A percentile compares a stretch with the other conserved stretches of the same genome.
These are phyloP conservation scores for Solanum pinnatisectum DNA, from an alignment of 257 asterid genomes.

Conservation along the genomic window DNA sequence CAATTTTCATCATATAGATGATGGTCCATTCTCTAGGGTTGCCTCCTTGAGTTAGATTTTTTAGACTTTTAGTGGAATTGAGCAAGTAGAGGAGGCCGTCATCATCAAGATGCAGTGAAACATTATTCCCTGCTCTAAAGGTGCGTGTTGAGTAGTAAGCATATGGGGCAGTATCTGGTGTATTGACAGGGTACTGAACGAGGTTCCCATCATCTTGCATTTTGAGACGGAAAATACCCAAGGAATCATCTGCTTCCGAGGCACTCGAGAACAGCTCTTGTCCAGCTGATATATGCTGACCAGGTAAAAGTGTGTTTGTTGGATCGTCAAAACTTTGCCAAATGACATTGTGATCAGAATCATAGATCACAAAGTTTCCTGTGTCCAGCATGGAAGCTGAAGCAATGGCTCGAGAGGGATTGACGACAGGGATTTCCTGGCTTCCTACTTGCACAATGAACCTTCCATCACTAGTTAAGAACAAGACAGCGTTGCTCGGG, in stretches of 20 bases:
- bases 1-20: conserved; percentile 24
- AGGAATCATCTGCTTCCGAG: conserved; percentile 14
- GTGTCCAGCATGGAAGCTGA: conserved; percentile 36
- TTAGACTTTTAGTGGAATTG: conserved; percentile 3
- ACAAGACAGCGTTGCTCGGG: conserved; percentile 4
- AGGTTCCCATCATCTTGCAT: conserved; percentile 51
- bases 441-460: conserved; percentile 15
- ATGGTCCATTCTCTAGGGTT: not conserved
- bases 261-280: conserved; percentile 25
- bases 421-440: not conserved
- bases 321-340: conserved; percentile 59
- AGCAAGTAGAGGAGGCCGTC: conserved; percentile 36
- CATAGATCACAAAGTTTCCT: conserved; percentile 48
- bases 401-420: not conserved
- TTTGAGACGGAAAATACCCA: conserved; percentile 21
- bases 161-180: not conserved
- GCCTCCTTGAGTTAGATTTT: conserved; percentile 18
- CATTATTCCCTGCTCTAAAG: not conserved
- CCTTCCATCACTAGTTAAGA: conserved; percentile 20
- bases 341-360: not conserved
- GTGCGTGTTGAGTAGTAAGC: conserved; percentile 23
- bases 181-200: conserved; percentile 27
- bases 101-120: conserved; percentile 22
- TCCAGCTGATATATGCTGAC: conserved; percentile 15
- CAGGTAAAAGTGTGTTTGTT: conserved; percentile 33